Base-by-base conservation (phyloP, 2,329 filamentous ascomycete species). In the Pyricularia sp. region DNA sequence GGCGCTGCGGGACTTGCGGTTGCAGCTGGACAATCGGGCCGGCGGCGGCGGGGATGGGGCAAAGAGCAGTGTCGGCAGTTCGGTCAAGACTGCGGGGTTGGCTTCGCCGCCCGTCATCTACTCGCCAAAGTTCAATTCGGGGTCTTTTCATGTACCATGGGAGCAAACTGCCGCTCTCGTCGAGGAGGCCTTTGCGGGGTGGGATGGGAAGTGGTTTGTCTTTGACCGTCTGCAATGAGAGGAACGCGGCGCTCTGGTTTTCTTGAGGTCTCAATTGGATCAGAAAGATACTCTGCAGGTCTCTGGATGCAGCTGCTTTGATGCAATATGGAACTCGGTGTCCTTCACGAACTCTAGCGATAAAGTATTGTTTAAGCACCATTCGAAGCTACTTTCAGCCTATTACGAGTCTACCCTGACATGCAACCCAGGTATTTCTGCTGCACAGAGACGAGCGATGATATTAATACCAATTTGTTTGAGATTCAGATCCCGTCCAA, bases 111-210 rank as follows among this genome's bases (percentile, higher is more conserved):
- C 20, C 17, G 68, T 69, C 9, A 42, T 74, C 11, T 74, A 72
- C 65, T 75, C 73, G 61, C 71, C 73, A 11, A 69, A 67, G 68
- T 72, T 75, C 69, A 75, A 73, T 42, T 72, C 74, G 20, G 73
- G 73, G 11, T 68, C 70, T 5, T 73, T 73, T 66, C 69, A 69
- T 55, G 72, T 74, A 20, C 71, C 71, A 28, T 74, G 72, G 74
- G 70, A 70, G 26, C 69, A 65, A 61, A 75, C 73, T 4, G 33
- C 20, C 26, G n/a, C 26, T 33, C 25, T 65, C 14, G 65, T 68
- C 63, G 33, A 42, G 23, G 67, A 68, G 33, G 26, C 23, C n/a
- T 68, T 68, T 23, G 63, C 36, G 25, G 67, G 67, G 12, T 68
- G 67, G 67, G 36, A 64, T 14, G 67, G 67, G 23, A 65, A 23